These are phyloP conservation scores for Trichoderma cornu-damae DNA, from an alignment of 2,329 filamentous ascomycete genomes.

Conservation along the genomic window DNA sequence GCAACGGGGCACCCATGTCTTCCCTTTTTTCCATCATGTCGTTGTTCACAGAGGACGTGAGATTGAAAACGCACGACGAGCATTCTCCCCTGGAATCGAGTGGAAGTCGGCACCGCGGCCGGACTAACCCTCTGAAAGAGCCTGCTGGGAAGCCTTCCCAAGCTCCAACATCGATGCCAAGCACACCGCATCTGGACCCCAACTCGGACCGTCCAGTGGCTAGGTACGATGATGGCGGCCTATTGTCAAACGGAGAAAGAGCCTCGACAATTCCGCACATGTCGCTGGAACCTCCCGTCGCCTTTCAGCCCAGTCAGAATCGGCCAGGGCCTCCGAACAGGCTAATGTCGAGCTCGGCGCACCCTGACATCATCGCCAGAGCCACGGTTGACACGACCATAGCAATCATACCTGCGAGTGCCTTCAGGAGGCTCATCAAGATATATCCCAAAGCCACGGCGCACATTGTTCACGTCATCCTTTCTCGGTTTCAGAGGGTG, in stretches of 20 bases:
- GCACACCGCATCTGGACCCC: conserved; percentile 37
- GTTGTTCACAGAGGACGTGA: conserved; percentile 91
- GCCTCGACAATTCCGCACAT: conserved; percentile 65
- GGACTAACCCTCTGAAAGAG: conserved; percentile 27
- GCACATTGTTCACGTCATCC: conserved; percentile 95
- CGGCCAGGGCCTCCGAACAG: conserved; percentile 40
- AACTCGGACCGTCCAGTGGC: conserved; percentile 19
- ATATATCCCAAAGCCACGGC: conserved; percentile 95
- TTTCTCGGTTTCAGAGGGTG: conserved; percentile 89
- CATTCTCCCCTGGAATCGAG: conserved; percentile 26
- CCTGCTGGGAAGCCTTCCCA: conserved; percentile 14
- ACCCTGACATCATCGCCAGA: conserved; percentile 94
- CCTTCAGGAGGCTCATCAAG: conserved; percentile 84
- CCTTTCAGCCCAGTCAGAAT: conserved; percentile 30
- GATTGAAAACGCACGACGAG: conserved; percentile 69
- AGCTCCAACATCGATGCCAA: conserved; percentile 32
- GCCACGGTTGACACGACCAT: conserved; percentile 96
- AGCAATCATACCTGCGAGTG: conserved; percentile 94
- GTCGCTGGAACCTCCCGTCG: conserved; percentile 53
- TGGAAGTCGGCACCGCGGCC: conserved; percentile 29
- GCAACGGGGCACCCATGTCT: conserved; percentile 97
- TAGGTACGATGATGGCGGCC: conserved; percentile 21
- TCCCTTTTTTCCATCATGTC: conserved; percentile 96
- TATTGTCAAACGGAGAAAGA: conserved; percentile 16
- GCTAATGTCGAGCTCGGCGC: conserved; percentile 65